A percentile compares a stretch with the other conserved stretches of the same genome.
phyloP scores from a whole-genome alignment of 176 grass and related monocot species.

The Cymbopogon citratus region DNA sequence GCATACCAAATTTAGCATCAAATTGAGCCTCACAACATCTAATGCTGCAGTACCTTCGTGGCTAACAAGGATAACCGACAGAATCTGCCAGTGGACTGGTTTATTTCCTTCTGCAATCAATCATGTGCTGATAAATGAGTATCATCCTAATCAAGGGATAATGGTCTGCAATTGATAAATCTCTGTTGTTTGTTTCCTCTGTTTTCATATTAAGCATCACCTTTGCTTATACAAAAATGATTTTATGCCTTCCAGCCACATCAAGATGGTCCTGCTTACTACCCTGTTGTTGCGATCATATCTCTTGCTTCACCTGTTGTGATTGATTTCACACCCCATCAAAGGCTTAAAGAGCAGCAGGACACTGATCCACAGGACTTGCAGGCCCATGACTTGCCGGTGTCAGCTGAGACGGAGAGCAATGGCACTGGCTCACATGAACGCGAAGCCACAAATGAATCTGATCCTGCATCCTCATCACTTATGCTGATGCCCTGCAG shows the following conservation, averaged over 20 bases:
- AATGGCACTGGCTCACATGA: constrained; percentile 10
- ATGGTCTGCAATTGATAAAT: constrained; percentile 53
- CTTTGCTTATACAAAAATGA: not conserved
- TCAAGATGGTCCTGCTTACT: constrained; percentile 74
- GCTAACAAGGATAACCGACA: constrained; percentile 72
- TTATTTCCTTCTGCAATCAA: constrained; percentile 89
- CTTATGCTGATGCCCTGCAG: constrained; percentile 66
- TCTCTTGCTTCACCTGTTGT: constrained; percentile 76
- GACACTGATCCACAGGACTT: constrained; percentile 2
- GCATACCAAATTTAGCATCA: not conserved
- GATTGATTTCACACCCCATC: constrained; percentile 72
- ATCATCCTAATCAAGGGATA: constrained; percentile 87
- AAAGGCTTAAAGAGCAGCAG: constrained; percentile 38
- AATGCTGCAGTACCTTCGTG: constrained; percentile 76
- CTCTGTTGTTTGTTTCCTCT: not conserved
- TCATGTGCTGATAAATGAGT: constrained; percentile 91
- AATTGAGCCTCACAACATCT: constrained; percentile 9
- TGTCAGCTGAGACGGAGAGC: not conserved
- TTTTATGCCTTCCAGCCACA: constrained; percentile 43
- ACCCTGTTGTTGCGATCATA: constrained; percentile 75
- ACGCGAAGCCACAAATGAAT: not conserved
- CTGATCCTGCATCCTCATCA: constrained; percentile 30
- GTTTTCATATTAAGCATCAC: not conserved
- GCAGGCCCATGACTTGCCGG: not conserved
- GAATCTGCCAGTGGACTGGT: constrained; percentile 56